These are phyloP conservation scores for Citrus sinensis DNA, from an alignment of 345 rosid species.

Conservation along the genomic window DNA sequence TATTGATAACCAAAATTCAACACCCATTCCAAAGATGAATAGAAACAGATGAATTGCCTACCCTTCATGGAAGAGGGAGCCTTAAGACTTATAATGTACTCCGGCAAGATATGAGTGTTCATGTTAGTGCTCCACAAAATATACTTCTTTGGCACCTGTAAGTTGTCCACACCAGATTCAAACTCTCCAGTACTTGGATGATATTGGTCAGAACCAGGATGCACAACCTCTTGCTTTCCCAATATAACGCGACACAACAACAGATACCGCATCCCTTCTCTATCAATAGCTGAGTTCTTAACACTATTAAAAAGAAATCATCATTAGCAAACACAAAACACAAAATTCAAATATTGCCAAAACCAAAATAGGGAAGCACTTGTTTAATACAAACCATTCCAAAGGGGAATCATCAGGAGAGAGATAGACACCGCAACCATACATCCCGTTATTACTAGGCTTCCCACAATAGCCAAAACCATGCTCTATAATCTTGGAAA, in stretches of 20 bases:
- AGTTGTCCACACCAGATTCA: constrained; percentile 66
- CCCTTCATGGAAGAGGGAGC: constrained; percentile 45
- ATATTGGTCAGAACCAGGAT: constrained; percentile 41
- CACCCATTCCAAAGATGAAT: not conserved
- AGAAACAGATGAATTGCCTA: constrained; percentile 15
- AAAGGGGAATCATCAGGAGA: constrained; percentile 55
- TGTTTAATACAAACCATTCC: constrained; percentile 42
- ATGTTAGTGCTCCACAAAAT: constrained; percentile 66
- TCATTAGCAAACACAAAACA: not conserved
- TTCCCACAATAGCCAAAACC: constrained; percentile 51
- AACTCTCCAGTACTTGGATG: constrained; percentile 63
- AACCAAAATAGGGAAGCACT: not conserved
- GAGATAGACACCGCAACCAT: constrained; percentile 62
- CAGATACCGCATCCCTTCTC: constrained; percentile 62
- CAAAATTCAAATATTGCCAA: not conserved
- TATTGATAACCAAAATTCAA: not conserved
- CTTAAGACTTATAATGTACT: constrained; percentile 58
- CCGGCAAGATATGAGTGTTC: constrained; percentile 74
- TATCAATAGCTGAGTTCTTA: constrained; percentile 35
- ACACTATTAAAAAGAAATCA: constrained; percentile 31
- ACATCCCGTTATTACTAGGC: constrained; percentile 34
- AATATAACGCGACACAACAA: constrained; percentile 64
- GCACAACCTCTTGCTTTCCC: constrained; percentile 68
- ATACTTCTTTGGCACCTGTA: constrained; percentile 50
- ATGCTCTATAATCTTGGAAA: constrained; percentile 40